Conservation (phyloP, 2,329 filamentous ascomycete genomes). For the Colletotrichum agaves region DNA sequence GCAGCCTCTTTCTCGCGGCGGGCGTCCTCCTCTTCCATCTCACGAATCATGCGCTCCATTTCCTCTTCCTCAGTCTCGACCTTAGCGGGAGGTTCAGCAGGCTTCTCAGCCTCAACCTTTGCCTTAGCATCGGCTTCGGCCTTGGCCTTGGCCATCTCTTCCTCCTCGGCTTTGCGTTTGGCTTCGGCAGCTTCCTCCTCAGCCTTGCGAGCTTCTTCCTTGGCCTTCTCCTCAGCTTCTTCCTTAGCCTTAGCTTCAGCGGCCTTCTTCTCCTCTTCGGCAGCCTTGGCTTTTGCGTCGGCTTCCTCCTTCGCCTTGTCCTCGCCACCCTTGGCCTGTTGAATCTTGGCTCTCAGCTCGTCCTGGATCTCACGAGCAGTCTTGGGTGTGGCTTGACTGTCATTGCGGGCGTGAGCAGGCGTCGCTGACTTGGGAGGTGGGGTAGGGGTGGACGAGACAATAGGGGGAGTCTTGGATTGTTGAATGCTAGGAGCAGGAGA, state of each 20-base stretch:
- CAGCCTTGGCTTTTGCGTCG: constrained; percentile 49
- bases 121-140: constrained; percentile 47
- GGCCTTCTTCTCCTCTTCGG: constrained; percentile 50
- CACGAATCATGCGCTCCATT: constrained; percentile 68
- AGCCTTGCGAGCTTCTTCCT: constrained; percentile 45
- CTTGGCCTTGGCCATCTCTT: constrained; percentile 39
- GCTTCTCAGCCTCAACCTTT: constrained; percentile 42
- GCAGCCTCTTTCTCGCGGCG: constrained; percentile 58
- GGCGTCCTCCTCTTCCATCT: constrained; percentile 69
- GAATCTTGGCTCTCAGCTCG: constrained; percentile 84
- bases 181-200: constrained; percentile 23
- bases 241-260: constrained; percentile 46
- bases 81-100: constrained; percentile 44
- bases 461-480: constrained; percentile 72
- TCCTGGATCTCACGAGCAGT: constrained; percentile 83
- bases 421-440: constrained; percentile 82
- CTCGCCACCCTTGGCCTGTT: constrained; percentile 61
- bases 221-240: constrained; percentile 46
- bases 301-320: constrained; percentile 49
- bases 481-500: constrained; percentile 67
- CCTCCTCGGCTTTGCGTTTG: constrained; percentile 19
- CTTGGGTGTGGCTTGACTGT: constrained; percentile 76
- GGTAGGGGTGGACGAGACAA: constrained; percentile 80
- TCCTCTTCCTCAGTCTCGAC: constrained; percentile 63
- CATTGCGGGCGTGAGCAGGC: constrained; percentile 74